Evolutionary conservation across 805 yeast genomes (phyloP).

Genomic region (Candida ponderosae): DNA sequence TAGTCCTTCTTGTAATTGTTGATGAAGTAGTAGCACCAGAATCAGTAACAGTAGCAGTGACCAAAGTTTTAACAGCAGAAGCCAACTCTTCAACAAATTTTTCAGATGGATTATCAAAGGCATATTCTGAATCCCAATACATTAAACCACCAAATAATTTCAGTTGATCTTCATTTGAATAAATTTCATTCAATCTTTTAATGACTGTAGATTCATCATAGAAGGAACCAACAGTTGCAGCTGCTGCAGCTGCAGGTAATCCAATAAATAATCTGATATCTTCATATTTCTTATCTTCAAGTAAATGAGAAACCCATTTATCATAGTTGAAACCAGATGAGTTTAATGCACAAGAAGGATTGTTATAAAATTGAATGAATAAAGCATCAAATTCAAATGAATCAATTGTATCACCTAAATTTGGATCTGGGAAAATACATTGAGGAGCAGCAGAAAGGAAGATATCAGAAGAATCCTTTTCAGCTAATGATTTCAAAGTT

Average conservation of each 20-base stretch:
- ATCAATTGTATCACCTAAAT: constrained; percentile 38
- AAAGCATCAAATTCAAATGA: constrained; percentile 54
- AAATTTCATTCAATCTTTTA: constrained; percentile 18
- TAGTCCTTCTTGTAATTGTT: too few species aligned
- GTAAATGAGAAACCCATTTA: constrained; percentile 33
- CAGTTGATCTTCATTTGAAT: not conserved
- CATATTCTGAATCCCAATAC: constrained; percentile 85
- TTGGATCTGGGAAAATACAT: constrained; percentile 64
- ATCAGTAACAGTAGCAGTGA: too few species aligned
- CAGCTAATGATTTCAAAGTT: constrained; percentile 33
- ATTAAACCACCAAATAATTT: constrained; percentile 72
- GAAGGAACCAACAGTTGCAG: constrained; percentile 53
- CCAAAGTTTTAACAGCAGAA: too few species aligned
- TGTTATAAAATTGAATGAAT: constrained; percentile 74
- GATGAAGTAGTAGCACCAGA: too few species aligned
- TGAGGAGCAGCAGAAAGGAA: constrained; percentile 76
- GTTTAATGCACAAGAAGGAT: constrained; percentile 38
- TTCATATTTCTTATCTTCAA: constrained; percentile 32
- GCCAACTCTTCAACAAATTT: too few species aligned
- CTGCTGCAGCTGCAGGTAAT: constrained; percentile 45
- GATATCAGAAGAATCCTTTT: constrained; percentile 33
- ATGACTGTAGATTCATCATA: constrained; percentile 29
- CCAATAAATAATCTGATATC: constrained; percentile 56
- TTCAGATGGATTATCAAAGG: too few species aligned
- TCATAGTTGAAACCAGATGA: constrained; percentile 38